Conservation (phyloP, 768 basidiomycete species). For the Psilocybe azurescens region DNA sequence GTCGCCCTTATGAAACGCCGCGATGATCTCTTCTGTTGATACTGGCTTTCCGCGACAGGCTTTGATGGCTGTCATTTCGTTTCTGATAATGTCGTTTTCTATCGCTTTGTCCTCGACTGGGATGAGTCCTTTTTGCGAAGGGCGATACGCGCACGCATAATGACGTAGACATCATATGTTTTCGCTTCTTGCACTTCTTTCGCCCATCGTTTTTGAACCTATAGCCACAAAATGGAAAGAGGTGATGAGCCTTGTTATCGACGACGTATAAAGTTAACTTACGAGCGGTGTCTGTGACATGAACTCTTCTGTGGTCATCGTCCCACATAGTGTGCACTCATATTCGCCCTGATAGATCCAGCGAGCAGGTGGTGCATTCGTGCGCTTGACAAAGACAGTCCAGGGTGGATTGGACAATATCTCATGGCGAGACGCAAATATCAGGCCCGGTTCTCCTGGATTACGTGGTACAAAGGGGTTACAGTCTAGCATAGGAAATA, state of each 20-base stretch:
- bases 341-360: constrained; percentile 35
- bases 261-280: not conserved
- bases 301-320: constrained; percentile 25
- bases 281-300: constrained; percentile 17
- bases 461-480: constrained; percentile 27
- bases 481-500: constrained; percentile 25
- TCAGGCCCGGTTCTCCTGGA: constrained; percentile 30
- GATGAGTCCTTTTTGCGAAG: constrained; percentile 23
- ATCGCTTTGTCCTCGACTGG: not conserved
- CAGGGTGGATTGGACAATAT: constrained; percentile 22
- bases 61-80: constrained; percentile 13
- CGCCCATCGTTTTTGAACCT: constrained; percentile 24
- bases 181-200: constrained; percentile 13
- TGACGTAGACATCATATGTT: constrained; percentile 23
- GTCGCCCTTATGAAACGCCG: constrained; percentile 32
- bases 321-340: constrained; percentile 22
- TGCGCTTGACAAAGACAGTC: constrained; percentile 23
- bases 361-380: constrained; percentile 2
- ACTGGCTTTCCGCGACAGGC: not conserved
- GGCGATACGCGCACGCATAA: constrained; percentile 31
- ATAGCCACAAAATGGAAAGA: not conserved
- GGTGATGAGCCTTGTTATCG: too few species aligned
- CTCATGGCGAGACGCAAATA: constrained; percentile 27
- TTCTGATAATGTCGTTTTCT: not conserved
- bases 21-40: constrained; percentile 19